These are phyloP conservation scores for Diaporthe velutina DNA, from an alignment of 2,329 filamentous ascomycete species.

Conservation along the genomic window DNA sequence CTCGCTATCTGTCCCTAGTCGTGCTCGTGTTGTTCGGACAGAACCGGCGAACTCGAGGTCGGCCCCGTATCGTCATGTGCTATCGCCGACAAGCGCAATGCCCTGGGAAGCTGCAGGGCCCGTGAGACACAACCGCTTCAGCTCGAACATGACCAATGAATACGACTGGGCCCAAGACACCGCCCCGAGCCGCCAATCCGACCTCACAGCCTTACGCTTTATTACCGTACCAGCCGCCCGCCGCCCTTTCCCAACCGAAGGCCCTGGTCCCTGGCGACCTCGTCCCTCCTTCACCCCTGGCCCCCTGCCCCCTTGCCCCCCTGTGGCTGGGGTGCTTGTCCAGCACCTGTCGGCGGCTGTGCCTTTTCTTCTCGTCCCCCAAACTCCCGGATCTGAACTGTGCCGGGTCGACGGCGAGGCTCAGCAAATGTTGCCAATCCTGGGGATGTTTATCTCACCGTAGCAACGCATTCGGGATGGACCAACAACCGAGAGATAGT, in stretches of 20 bases:
- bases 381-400: neutral
- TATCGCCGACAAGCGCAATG: neutral
- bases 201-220: slow-evolving; percentile 27
- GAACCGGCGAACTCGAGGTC: neutral
- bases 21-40: neutral
- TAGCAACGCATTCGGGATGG: too few species aligned
- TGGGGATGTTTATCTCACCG: neutral
- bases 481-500: too few species aligned
- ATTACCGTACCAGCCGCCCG: slow-evolving; percentile 4
- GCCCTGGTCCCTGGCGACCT: slow-evolving; percentile 6
- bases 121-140: slow-evolving; percentile 21
- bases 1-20: neutral
- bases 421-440: neutral
- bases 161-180: slow-evolving; percentile 24
- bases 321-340: neutral
- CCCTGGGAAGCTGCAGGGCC: slow-evolving; percentile 23
- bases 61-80: slow-evolving; percentile 16
- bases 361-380: neutral
- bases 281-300: slow-evolving; percentile 2
- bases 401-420: neutral
- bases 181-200: slow-evolving; percentile 31
- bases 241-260: neutral
- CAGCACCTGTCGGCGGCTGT: slow-evolving; percentile 14
- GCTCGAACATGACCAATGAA: slow-evolving; percentile 31
- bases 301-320: neutral